Base-by-base conservation (phyloP, 2,329 filamentous ascomycete species). In the Trichoderma koningiopsis region DNA sequence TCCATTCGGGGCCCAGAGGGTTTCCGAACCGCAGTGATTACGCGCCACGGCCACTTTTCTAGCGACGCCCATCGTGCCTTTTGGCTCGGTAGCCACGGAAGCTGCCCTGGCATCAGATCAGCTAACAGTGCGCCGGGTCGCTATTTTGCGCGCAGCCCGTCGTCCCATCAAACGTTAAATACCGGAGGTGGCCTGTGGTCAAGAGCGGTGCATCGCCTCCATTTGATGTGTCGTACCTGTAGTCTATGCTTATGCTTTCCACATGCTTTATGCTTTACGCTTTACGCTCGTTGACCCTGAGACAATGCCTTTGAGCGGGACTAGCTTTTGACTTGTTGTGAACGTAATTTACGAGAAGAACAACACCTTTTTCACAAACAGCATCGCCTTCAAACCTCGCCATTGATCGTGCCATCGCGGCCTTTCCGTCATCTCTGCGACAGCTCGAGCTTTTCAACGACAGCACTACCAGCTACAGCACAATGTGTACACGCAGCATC, bases 401-500 rank as follows among this genome's bases (percentile, higher is more conserved):
- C 27, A 19, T 40, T 62, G 19, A 33, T 31, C 8, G 24, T 37
- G 40, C 27, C 29, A 58, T 37, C 27, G 52, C 53, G 35, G 22
- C 29, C 29, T 49, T 49, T 49, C 22, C 29, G 10, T 24, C 31
- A 27, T 27, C 33, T 68, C 57, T 19, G 35, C 55, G 43, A 68
- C 22, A 27, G 56, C n/a, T 57, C 65, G 35, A 33, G 63, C 37
- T 52, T 43, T 24, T 11, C 27, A 16, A 47, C 49, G 49, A 63
- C 56, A 40, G 49, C 47, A 13, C 49, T 49, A 56, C 59, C 57
- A 22, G 53, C 61, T 11, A 22, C 31, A 47, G 24, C 55, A 67
- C 61, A 65, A 81, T 81, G 79, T 81, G 79, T 69, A 76, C 74
- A 58, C 76, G 73, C 53, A 76, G 73, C 53, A 31, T 79, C 37